A percentile compares a stretch with the other conserved stretches of the same genome.
Conservation (phyloP, 2,329 filamentous ascomycete genomes). For the Aspergillus oerlinghausenensis region DNA sequence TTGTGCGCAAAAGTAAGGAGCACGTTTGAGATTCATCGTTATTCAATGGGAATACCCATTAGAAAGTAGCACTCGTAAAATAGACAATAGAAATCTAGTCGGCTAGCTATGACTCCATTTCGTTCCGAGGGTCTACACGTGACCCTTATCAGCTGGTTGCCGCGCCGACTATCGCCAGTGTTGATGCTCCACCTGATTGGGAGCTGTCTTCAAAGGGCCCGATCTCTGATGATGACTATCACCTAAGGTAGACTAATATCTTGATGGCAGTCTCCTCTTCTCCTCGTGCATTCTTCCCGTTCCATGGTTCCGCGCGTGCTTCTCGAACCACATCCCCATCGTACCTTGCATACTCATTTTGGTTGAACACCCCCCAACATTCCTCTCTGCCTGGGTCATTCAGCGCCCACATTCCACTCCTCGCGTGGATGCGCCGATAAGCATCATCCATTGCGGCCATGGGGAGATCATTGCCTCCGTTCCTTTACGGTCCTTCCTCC, state of each 20-base stretch:
- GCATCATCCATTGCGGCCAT: constrained; percentile 30
- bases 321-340: not conserved
- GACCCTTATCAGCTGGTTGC: constrained; percentile 14
- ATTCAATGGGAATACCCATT: constrained; percentile 1
- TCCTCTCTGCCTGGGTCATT: constrained; percentile 18
- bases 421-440: constrained; percentile 32
- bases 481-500: constrained; percentile 63
- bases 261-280: constrained; percentile 2
- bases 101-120: not conserved
- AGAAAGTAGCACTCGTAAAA: not conserved
- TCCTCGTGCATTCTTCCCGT: not conserved
- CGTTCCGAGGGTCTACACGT: constrained; percentile 7
- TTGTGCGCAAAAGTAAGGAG: constrained; percentile 25
- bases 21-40: constrained; percentile 24
- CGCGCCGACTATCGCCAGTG: constrained; percentile 15
- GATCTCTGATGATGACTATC: constrained; percentile 4
- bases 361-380: constrained; percentile 14
- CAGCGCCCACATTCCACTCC: constrained; percentile 20
- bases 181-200: constrained; percentile 10
- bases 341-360: constrained; percentile 12
- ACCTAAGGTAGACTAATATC: not conserved
- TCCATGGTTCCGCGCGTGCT: constrained; percentile 4
- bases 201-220: constrained; percentile 2
- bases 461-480: constrained; percentile 60
- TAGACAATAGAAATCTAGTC: not conserved